phyloP scores from a whole-genome alignment of 768 basidiomycete species.

The Termitomyces sp. region DNA sequence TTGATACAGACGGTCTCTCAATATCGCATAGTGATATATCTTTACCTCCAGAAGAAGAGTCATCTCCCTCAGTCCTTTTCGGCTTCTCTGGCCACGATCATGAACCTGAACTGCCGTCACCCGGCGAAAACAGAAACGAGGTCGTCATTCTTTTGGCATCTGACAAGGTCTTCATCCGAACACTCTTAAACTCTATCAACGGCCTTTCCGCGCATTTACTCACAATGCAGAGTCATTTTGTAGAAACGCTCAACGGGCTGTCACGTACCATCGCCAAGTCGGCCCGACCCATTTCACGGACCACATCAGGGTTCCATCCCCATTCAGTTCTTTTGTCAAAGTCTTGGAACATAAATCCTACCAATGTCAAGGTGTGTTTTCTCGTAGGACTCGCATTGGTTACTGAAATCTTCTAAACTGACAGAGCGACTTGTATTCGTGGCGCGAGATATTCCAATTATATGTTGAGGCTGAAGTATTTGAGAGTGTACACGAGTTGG shows the following conservation, averaged over 20 bases:
- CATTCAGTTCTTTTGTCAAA: slow-evolving; percentile 43
- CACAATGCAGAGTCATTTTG: slow-evolving; percentile 49
- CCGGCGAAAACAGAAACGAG: slow-evolving; percentile 30
- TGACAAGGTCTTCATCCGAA: slow-evolving; percentile 76
- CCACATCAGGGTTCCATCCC: slow-evolving; percentile 33
- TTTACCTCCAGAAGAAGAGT: not conserved
- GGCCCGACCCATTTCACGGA: slow-evolving; percentile 42
- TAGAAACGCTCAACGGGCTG: slow-evolving; percentile 33
- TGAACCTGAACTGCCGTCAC: not conserved
- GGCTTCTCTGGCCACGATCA: not conserved
- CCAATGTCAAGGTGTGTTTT: slow-evolving; percentile 19
- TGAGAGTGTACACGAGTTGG: slow-evolving; percentile 63
- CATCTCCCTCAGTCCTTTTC: not conserved
- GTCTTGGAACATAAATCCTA: slow-evolving; percentile 26
- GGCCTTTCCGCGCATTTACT: slow-evolving; percentile 49
- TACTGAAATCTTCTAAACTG: not conserved
- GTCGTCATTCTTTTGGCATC: slow-evolving; percentile 77
- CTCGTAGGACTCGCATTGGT: too few relatives aligned
- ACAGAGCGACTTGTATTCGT: slow-evolving; percentile 74
- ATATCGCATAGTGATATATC: not conserved
- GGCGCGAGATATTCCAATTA: slow-evolving; percentile 87
- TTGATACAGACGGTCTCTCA: not conserved
- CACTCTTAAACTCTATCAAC: slow-evolving; percentile 60
- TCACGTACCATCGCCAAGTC: slow-evolving; percentile 36
- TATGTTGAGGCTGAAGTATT: slow-evolving; percentile 88